Conservation (phyloP, 768 basidiomycete genomes). For the Panellus pusillus region DNA sequence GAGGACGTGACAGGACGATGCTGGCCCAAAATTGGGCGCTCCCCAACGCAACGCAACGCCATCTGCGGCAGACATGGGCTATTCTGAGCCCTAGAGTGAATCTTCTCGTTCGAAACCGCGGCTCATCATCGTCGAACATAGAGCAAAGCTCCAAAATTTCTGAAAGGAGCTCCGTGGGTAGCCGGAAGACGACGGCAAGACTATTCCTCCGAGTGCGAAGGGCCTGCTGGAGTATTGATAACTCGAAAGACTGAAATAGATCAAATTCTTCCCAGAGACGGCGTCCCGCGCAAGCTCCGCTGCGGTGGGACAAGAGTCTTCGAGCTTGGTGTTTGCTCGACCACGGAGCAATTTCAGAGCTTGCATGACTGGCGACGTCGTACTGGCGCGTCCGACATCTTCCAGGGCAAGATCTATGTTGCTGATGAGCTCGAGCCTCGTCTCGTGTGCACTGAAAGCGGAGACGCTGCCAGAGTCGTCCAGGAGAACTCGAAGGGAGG, state of each 20-base stretch:
- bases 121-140: neutral
- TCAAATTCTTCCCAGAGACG: neutral
- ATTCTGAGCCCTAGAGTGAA: neutral
- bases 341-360: constrained; percentile 8
- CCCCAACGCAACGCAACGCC: constrained; percentile 9
- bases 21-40: constrained; percentile 7
- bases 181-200: constrained; percentile 1
- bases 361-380: constrained; percentile 4
- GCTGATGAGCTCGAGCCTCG: neutral
- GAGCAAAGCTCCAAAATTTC: constrained; percentile 4
- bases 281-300: constrained; percentile 1
- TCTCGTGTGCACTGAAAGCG: neutral
- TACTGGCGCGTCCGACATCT: neutral
- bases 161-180: constrained; percentile 12
- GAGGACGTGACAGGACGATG: constrained; percentile 10
- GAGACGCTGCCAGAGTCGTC: neutral
- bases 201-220: constrained; percentile 10
- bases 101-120: neutral
- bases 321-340: neutral
- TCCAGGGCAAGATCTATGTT: constrained; percentile 5
- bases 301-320: neutral
- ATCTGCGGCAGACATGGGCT: constrained; percentile 13
- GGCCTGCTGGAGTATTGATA: constrained; percentile 6
- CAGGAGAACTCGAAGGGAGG: neutral
- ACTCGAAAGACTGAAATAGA: neutral